Evolutionary conservation across 23 red algal species (phyloP).

Genomic region (Gracilaria gracilis): DNA sequence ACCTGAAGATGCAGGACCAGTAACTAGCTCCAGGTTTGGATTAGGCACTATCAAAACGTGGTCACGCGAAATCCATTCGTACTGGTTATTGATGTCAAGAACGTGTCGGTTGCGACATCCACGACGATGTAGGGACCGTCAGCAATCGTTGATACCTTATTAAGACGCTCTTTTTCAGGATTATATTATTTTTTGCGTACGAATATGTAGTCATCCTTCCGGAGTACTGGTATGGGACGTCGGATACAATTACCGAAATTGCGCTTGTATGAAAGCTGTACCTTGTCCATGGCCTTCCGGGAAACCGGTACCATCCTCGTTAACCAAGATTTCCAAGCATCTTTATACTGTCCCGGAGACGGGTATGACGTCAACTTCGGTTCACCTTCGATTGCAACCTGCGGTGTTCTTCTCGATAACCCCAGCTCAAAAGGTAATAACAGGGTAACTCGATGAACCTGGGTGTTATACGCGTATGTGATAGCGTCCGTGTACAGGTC

Average conservation of each 20-base stretch:
- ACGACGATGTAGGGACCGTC: background rate
- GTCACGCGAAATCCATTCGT: background rate
- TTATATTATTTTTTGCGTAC: background rate
- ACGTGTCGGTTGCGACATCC: background rate
- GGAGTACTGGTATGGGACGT: background rate
- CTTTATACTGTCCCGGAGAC: background rate
- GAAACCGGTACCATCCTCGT: background rate
- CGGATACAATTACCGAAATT: background rate
- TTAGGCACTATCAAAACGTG: background rate
- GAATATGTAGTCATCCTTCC: background rate
- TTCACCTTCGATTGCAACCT: conserved; percentile 8
- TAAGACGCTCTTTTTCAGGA: background rate
- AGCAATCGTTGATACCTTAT: background rate
- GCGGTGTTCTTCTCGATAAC: background rate
- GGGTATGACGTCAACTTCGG: background rate
- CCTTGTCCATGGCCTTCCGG: background rate
- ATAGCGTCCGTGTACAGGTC: conserved; percentile 12
- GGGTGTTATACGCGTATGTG: conserved; percentile 42
- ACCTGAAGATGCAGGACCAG: background rate
- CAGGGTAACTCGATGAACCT: conserved; percentile 11
- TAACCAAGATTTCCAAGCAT: conserved; percentile 1
- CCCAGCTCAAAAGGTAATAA: conserved; percentile 41
- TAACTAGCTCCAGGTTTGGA: background rate
- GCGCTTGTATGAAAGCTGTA: background rate
- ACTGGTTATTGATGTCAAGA: background rate